Percentiles rank a stretch among this genome's conserved stretches.
Evolutionary conservation across 1,284 basidiomycete species (phyloP).

Genomic region (Quambalaria eucalypti): DNA sequence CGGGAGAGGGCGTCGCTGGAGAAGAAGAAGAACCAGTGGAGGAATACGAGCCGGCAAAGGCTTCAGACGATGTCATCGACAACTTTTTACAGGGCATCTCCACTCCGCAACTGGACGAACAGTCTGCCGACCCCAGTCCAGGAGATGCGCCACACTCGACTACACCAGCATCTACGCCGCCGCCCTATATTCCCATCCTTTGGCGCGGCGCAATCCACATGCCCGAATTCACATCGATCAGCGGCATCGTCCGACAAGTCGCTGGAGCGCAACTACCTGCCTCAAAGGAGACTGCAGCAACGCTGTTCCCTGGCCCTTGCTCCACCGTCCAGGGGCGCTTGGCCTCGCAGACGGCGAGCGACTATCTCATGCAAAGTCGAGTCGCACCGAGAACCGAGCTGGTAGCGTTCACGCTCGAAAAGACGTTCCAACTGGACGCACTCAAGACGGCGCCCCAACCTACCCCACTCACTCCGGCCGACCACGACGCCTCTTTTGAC

Average conservation of each 20-base stretch:
- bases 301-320: constrained; percentile 25
- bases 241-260: constrained; percentile 34
- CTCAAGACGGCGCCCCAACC: constrained; percentile 7
- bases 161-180: background rate
- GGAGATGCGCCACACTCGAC: background rate
- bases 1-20: constrained; percentile 1
- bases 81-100: constrained; percentile 22
- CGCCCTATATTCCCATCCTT: constrained; percentile 11
- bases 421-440: constrained; percentile 1
- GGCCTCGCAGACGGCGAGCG: constrained; percentile 27
- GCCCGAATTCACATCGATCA: constrained; percentile 30
- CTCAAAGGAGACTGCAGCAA: constrained; percentile 8
- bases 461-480: background rate
- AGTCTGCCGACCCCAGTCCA: background rate
- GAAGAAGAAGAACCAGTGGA: constrained; percentile 4
- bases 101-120: background rate
- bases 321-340: constrained; percentile 38
- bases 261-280: constrained; percentile 8
- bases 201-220: constrained; percentile 45
- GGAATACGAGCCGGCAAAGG: constrained; percentile 1
- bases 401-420: constrained; percentile 27
- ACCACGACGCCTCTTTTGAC: constrained; percentile 10
- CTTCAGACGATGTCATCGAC: constrained; percentile 32
- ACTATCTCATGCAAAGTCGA: constrained; percentile 37
- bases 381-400: constrained; percentile 33